phyloP scores from a whole-genome alignment of 495 filamentous ascomycete genomes.

The Aspergillus coremiiformis region DNA sequence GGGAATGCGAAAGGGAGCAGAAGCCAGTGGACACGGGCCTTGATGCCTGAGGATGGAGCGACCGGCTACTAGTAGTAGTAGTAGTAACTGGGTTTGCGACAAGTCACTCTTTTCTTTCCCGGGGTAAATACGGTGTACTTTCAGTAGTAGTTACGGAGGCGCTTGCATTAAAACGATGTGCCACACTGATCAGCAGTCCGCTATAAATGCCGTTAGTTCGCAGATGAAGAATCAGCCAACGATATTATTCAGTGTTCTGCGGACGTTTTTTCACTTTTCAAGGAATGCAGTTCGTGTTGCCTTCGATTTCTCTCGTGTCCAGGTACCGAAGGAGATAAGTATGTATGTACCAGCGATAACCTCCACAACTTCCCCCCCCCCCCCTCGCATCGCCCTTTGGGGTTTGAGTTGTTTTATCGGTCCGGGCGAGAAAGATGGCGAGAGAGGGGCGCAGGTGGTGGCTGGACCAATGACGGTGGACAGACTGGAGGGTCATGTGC shows the following conservation, averaged over 20 bases:
- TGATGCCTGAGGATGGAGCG: conserved; percentile 21
- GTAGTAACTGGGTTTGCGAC: conserved; percentile 11
- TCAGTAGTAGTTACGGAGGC: conserved; percentile 11
- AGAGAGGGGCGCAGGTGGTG: conserved; percentile 14
- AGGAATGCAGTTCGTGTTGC: not conserved
- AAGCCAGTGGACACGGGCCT: conserved; percentile 8
- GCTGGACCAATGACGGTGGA: conserved; percentile 23
- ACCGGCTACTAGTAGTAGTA: no score
- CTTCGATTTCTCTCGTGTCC: not conserved
- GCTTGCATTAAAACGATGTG: conserved; percentile 10
- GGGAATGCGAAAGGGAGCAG: conserved; percentile 9
- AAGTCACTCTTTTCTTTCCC: conserved; percentile 8
- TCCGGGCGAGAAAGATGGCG: not conserved
- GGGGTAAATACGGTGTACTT: not conserved
- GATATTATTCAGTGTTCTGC: not conserved
- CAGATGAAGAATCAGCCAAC: not conserved
- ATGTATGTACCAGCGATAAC: not conserved
- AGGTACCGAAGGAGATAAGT: conserved; percentile 4
- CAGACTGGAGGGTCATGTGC: conserved; percentile 17
- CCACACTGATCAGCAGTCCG: not conserved
- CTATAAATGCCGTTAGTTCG: not conserved
- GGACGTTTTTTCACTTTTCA: not conserved
- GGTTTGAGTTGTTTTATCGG: conserved; percentile 7
- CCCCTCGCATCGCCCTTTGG: conserved; percentile 10
- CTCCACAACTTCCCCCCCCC: no score